Base-by-base conservation (phyloP, 306 rosid species). In the Carpinus fangiana region DNA sequence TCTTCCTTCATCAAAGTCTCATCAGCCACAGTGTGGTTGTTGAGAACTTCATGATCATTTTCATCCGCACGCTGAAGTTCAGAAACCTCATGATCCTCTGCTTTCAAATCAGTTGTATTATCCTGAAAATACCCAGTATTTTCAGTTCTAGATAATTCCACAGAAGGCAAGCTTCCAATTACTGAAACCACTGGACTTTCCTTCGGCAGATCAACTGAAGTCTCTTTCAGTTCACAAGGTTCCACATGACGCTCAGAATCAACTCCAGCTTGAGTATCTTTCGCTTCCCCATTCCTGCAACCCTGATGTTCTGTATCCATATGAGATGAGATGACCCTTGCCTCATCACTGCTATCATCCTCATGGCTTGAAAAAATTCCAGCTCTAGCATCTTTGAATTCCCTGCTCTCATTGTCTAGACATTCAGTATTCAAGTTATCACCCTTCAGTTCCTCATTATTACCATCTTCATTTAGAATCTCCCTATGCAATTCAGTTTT, bases 1-100 rank as follows among this genome's bases (percentile, higher is more conserved):
- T 82, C 84, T 74, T 70, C 88, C 79, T 72, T 79, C 84, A 77
- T 86, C 81, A 75, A 83, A 76, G 73, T 81, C 67, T 73, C 87
- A 82, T 53, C 82, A 76, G 78, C 79, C 38, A 73, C 84, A 73
- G 83, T 61, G 55, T 78, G 75, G 57, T 80, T 86, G 46, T 78
- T 76, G 47, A 8, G 7, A 47, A 61, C 83, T 41, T 52, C 76
- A 76, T 14, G 77, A 60, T 72, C 80, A 43, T 76, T 74, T 80
- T 79, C 86, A 74, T 48, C 86, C 72, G 84, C 80, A 67, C 38
- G 79, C 85, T 52, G 79, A 78, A 68, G 76, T 84, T 56, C 82
- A 73, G 68, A 53, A 31, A 43, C 80, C 45, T 71, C 57, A 53
- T 67, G 47, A 53, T 68, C 82, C 65, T 59, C 83, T 69, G 64